Evolutionary conservation across 192 early-diverging fungal genomes (phyloP).

Genomic region (Coemansia sp.): DNA sequence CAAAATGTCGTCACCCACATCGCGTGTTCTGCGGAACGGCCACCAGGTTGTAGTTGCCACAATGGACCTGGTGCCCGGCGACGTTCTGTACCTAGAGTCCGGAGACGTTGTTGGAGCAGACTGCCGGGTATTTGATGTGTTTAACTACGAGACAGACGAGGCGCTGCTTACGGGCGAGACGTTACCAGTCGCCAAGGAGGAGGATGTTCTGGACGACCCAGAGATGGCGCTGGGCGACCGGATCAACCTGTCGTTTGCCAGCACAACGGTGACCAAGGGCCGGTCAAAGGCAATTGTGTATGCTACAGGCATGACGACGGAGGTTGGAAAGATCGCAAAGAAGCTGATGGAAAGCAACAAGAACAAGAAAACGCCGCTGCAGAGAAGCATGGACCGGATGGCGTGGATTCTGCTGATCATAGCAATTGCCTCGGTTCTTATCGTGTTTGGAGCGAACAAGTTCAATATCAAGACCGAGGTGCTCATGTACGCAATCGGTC

Average conservation of each 20-base stretch:
- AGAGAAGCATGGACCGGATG: conserved; percentile 72
- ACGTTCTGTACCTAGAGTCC: conserved; percentile 88
- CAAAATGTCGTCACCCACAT: conserved; percentile 83
- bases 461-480: conserved; percentile 63
- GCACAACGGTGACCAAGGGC: conserved; percentile 85
- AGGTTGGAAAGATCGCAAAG: conserved; percentile 91
- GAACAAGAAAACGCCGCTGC: conserved; percentile 63
- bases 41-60: conserved; percentile 72
- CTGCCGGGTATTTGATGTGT: conserved; percentile 76
- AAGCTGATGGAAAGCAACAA: conserved; percentile 66
- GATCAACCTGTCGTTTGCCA: conserved; percentile 88
- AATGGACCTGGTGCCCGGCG: conserved; percentile 82
- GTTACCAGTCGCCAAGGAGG: conserved; percentile 75
- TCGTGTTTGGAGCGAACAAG: conserved; percentile 77
- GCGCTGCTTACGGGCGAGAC: conserved; percentile 92
- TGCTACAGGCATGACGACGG: conserved; percentile 80
- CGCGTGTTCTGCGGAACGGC: conserved; percentile 84
- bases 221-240: conserved; percentile 85
- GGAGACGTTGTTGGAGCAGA: conserved; percentile 96
- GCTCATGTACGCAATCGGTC: conserved; percentile 75
- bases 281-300: conserved; percentile 90
- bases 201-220: conserved; percentile 64
- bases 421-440: conserved; percentile 72
- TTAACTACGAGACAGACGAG: conserved; percentile 92
- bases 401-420: conserved; percentile 75